Base-by-base conservation (phyloP, 129 eudicot species). In the Erigeron canadensis region DNA sequence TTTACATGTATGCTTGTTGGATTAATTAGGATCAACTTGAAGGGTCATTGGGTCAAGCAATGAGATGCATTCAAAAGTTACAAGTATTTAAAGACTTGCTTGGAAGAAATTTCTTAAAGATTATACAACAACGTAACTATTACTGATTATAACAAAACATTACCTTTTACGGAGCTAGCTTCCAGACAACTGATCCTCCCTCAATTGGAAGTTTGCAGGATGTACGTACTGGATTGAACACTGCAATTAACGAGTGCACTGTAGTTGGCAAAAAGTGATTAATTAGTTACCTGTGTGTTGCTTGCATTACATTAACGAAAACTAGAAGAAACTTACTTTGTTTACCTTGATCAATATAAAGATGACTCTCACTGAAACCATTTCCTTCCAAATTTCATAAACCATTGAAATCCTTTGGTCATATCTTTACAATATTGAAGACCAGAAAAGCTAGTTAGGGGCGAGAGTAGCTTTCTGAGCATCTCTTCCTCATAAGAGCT, bases 341-440 rank as follows among this genome's bases (percentile, higher is more conserved):
- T 9, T 63, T 55, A 90, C 97, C 95, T 86, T 89, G 86, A 69
- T 88, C 94, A 67, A 63, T 69, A 46, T 57, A 83, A 65, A 77
- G 75, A 50, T 89, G 95, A 43, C 73, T 79, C 65, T 88, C 97
- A 57, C 74, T 80, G 77, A 93, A 80, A 73, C 81, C 77, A 58
- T 83, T 89, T 93, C 83, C 96, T 87, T 10, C 96, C 98, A 63
- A 93, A 93, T 65, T 93, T 94, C 38, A 94, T 65, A 58, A 89
- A 86, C 82, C 95, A 77, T 77, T 94, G 89, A 45, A 87, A 89
- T 39, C 97, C 97, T 75, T 77, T 87, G 0, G 88, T 77, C 81
- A 86, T 75, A 80, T 87, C 98, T 79, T 86, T 89, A 41, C 95
- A 83, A 5, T 89, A 74, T 48, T 73, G 80, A 64, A 63, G 72